Base-by-base conservation (phyloP, 106 monocot species). In the Acanthochlamys bracteata region DNA sequence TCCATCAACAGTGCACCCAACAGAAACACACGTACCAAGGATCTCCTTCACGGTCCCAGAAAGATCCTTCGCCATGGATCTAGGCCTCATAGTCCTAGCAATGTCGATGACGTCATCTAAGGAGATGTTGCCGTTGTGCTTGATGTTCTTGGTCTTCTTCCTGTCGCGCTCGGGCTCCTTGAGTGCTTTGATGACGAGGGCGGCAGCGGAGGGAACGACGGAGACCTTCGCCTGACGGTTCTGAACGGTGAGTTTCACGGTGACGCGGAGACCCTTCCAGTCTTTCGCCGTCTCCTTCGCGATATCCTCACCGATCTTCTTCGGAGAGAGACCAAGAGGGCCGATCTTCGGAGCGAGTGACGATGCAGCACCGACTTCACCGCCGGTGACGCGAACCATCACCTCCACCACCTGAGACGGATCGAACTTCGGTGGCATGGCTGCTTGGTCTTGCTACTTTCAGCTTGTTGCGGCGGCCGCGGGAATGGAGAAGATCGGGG, bases 241-340 rank as follows among this genome's bases (percentile, higher is more conserved):
- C 76, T 76, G 76, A 19, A 76, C 76, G 15, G 76, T 76, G 64
- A 76, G 76, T 71, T 71, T 76, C 39, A 76, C 76, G 39, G 76
- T 76, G 41, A 76, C 76, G 21, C 76, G 76, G 59, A 76, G 76
- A 42, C 76, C 76, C 76, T 76, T 76, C 76, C 76, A 76, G 40
- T 76, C 76, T 70, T 71, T 76, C 14, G 76, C 76, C 42, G 76
- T 76, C 71, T 76, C 76, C 76, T 76, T 76, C 41, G 76, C 76
- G 65, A 76, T 76, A 60, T 76, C 76, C 65, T 76, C 76, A n/a
- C 76, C 76, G 71, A 76, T 53, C 68, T 76, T 76, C 60, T 76
- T 71, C 10, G 76, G 76, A 24, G 76, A 76, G 27, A 76, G 71
- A 22, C 76, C 76, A 19, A 76, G 66, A 3, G 72, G 53, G 3